Evolutionary conservation across 2,329 filamentous ascomycete species (phyloP).

Genomic region (Arthrobotrys musiformis): DNA sequence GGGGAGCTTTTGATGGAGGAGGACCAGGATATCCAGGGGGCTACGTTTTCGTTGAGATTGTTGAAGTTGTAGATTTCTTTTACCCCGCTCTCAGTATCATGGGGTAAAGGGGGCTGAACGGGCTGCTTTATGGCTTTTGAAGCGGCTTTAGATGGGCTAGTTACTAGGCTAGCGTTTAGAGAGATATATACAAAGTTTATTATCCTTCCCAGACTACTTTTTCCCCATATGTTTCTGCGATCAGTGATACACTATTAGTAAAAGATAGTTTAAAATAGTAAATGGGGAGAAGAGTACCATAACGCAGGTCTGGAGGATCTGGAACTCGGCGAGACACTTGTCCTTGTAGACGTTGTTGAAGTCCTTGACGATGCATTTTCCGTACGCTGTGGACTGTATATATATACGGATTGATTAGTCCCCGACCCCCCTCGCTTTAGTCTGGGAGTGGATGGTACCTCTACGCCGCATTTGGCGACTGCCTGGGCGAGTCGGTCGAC

Average conservation of each 20-base stretch:
- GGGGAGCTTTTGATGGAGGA: constrained; percentile 77
- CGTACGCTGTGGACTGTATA: constrained; percentile 79
- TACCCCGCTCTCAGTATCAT: neutral
- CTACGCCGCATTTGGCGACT: constrained; percentile 72
- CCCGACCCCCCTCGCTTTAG: neutral
- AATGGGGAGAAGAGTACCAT: constrained; percentile 19
- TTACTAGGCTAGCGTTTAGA: neutral
- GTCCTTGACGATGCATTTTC: constrained; percentile 88
- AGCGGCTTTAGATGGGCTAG: neutral
- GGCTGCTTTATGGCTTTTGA: neutral
- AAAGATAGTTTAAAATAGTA: neutral
- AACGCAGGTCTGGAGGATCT: constrained; percentile 39
- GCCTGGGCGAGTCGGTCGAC: constrained; percentile 77
- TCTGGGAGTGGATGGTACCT: constrained; percentile 66
- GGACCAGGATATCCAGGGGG: constrained; percentile 85
- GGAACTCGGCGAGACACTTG: constrained; percentile 86
- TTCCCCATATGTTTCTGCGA: constrained; percentile 47
- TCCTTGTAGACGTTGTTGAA: constrained; percentile 92
- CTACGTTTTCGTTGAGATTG: constrained; percentile 79
- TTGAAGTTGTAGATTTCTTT: constrained; percentile 72
- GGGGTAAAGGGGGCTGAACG: neutral
- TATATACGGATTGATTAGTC: neutral
- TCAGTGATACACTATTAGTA: neutral
- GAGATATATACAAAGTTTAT: neutral
- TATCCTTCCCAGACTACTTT: neutral